Base-by-base conservation (phyloP, 371 early-diverging fungal species). In the Conidiobolus incongruus region DNA sequence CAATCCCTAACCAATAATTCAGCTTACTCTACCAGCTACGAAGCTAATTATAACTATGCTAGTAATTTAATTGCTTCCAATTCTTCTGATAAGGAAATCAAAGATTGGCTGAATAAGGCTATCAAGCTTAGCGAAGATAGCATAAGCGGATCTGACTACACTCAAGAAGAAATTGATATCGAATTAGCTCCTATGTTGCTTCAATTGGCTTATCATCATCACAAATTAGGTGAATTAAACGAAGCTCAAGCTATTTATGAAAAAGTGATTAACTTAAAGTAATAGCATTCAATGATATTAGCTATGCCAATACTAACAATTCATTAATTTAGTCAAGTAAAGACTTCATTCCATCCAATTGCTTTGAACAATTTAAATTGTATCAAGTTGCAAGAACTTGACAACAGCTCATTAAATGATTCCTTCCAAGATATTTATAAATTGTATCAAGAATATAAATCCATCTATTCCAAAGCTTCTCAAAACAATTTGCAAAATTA, bases 171-270 rank as follows among this genome's bases (percentile, higher is more conserved):
- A 16, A 20, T 35, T 23, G 22, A 44, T n/a, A 22, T 33, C 10
- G 44, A 44, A 22, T 21, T 44, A 16, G 44, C 36, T 12, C 44
- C 44, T 17, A 44, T 44, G 23, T 13, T 35, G 15, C 19, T 44
- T 22, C 44, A 44, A 26, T 20, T 35, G 17, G 44, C 44, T 4
- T 44, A 32, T 22, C 20, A 21, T 12, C 13, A 36, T 5, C 44
- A 44, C 2, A 15, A 23, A 20, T 22, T 35, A 35, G 33, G 33
- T 8, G 33, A 44, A 11, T 7, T 35, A 6, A 3, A 26, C 4
- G 26, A 33, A 35, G 26, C 23, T 44, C 7, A 12, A 15, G 21
- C 23, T 15, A 44, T 44, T 24, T 44, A 44, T n/a, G 21, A 33
- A 26, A 23, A 33, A 4, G 4, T 44, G 2, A 13, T 44, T 12